Evolutionary conservation across 1,139 yeast genomes (phyloP).

Genomic region (Taphrina populina): DNA sequence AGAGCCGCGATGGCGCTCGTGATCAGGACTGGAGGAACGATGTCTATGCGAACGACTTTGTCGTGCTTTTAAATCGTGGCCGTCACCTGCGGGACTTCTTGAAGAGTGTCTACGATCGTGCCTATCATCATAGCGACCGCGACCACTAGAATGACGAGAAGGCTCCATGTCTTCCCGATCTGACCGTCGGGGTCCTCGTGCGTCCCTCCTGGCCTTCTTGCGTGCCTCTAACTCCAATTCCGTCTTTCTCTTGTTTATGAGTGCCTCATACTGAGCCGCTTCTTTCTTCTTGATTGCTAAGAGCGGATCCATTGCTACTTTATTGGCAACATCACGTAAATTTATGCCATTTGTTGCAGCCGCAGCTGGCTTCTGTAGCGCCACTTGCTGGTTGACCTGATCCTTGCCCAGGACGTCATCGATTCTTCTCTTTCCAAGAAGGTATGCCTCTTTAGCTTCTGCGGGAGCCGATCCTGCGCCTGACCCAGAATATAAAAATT

Average conservation of each 20-base stretch:
- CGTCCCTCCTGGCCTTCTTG: constrained; percentile 22
- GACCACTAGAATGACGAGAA: neutral
- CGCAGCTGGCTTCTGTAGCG: constrained; percentile 39
- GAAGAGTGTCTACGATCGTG: too few species aligned
- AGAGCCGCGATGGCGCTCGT: constrained; percentile 7
- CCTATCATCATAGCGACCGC: too few species aligned
- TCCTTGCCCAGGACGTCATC: constrained; percentile 44
- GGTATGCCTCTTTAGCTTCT: constrained; percentile 50
- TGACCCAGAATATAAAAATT: constrained; percentile 81
- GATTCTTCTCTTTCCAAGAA: constrained; percentile 54
- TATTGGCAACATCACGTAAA: constrained; percentile 41
- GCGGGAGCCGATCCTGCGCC: constrained; percentile 39
- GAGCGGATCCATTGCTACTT: constrained; percentile 57
- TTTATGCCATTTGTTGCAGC: constrained; percentile 35
- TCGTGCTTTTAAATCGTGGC: neutral
- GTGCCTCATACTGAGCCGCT: constrained; percentile 41
- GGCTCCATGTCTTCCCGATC: neutral
- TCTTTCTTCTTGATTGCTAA: constrained; percentile 52
- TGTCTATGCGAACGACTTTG: neutral
- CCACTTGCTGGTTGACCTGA: constrained; percentile 39
- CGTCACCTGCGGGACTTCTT: neutral
- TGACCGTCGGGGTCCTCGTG: neutral
- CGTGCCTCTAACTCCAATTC: constrained; percentile 35
- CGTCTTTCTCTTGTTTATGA: constrained; percentile 37
- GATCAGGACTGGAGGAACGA: constrained; percentile 1